A percentile compares a stretch with the other conserved stretches of the same genome.
These are phyloP conservation scores for Boeremia exigua DNA, from an alignment of 2,329 filamentous ascomycete species.

Conservation along the genomic window DNA sequence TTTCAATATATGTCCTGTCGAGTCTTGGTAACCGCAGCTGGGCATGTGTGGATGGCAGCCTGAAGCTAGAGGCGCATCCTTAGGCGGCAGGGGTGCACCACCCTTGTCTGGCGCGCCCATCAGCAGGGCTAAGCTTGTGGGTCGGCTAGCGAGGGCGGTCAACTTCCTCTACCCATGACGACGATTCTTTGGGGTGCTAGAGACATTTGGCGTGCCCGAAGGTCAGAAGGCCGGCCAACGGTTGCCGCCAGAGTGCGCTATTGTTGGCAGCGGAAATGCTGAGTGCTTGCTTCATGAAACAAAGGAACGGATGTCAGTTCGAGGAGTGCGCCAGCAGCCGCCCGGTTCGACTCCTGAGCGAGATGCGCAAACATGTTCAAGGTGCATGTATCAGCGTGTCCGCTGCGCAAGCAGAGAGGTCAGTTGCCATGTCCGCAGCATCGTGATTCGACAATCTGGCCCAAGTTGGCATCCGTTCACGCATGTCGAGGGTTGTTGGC, in stretches of 20 bases:
- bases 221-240: slow-evolving; percentile 32
- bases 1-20: slow-evolving; percentile 43
- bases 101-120: slow-evolving; percentile 18
- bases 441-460: slow-evolving; percentile 26
- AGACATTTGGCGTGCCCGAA: slow-evolving; percentile 26
- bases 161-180: slow-evolving; percentile 37
- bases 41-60: slow-evolving; percentile 33
- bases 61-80: slow-evolving; percentile 24
- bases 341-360: slow-evolving; percentile 27
- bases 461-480: slow-evolving; percentile 26
- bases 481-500: slow-evolving; percentile 17
- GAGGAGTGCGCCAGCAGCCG: slow-evolving; percentile 34
- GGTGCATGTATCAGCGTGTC: slow-evolving; percentile 1
- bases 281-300: slow-evolving; percentile 16
- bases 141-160: slow-evolving; percentile 41
- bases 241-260: slow-evolving; percentile 19
- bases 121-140: slow-evolving; percentile 25
- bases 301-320: slow-evolving; percentile 8
- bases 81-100: slow-evolving; percentile 16
- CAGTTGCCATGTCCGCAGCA: slow-evolving; percentile 13
- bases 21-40: slow-evolving; percentile 29
- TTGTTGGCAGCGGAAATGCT: slow-evolving; percentile 24
- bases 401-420: slow-evolving; percentile 21
- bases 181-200: slow-evolving; percentile 21
- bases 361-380: slow-evolving; percentile 26